phyloP scores from a whole-genome alignment of 2,329 filamentous ascomycete species.

The Esteya vermicola region DNA sequence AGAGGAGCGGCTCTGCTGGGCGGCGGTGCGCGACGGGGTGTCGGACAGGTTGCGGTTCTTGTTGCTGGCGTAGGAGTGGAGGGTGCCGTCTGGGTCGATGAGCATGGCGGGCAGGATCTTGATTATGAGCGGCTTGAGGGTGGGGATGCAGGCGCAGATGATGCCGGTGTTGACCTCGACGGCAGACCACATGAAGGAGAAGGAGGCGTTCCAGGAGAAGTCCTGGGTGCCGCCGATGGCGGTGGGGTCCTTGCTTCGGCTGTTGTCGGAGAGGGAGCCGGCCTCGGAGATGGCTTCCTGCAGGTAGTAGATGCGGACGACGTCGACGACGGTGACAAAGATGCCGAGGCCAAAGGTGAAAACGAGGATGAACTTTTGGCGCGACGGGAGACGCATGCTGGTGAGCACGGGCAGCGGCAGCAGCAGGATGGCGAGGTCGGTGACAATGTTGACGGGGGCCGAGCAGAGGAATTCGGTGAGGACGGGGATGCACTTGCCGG shows the following conservation, averaged over 20 bases:
- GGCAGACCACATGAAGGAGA: conserved; percentile 86
- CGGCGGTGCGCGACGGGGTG: too few species aligned
- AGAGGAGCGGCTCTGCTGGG: too few species aligned
- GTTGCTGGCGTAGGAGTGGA: conserved; percentile 13
- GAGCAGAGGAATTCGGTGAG: conserved; percentile 56
- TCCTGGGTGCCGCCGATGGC: conserved; percentile 37
- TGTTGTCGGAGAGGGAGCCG: conserved; percentile 17
- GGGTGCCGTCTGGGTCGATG: conserved; percentile 33
- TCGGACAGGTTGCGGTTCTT: conserved; percentile 1
- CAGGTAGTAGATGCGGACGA: conserved; percentile 79
- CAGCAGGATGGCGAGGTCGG: conserved; percentile 75
- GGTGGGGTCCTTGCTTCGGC: conserved; percentile 18
- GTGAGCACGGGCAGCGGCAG: conserved; percentile 82
- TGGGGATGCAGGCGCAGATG: conserved; percentile 84
- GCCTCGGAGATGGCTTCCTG: conserved; percentile 50
- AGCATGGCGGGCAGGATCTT: conserved; percentile 43
- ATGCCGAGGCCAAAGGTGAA: conserved; percentile 76
- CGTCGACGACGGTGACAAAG: conserved; percentile 78
- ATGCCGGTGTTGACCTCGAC: conserved; percentile 87
- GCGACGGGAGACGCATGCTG: conserved; percentile 66
- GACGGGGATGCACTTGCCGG: conserved; percentile 36
- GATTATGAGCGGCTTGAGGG: conserved; percentile 71
- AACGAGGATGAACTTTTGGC: conserved; percentile 79
- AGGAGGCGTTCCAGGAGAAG: conserved; percentile 61
- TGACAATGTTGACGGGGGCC: conserved; percentile 82